Base-by-base conservation (phyloP, 2,329 filamentous ascomycete genomes). In the Zarea fungicola region DNA sequence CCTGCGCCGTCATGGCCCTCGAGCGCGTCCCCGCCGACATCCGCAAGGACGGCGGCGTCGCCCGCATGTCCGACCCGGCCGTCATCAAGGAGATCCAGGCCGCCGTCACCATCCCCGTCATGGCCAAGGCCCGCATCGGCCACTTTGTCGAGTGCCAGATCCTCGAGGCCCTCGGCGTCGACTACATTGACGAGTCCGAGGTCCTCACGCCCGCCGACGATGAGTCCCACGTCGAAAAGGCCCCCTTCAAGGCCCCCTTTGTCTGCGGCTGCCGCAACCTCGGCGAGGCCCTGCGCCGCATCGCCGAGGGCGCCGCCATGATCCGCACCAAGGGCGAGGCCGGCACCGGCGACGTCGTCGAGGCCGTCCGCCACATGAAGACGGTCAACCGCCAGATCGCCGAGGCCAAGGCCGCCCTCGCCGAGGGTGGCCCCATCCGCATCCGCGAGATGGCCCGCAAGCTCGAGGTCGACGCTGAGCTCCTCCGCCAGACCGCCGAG, bases 121-220 rank as follows among this genome's bases (percentile, higher is more conserved):
- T 99, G 93, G 93, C 93, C 55, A 99, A 99, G 75, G 92, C 92
- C 21, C 83, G 93, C 65, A 99, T 97, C 65, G 93, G 93, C 31
- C 93, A 99, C 74, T 91, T 96, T 59, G 92, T 96, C 61, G 93
- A 99, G 76, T 96, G 91, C 75, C 92, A 92, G 84, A 95, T 99
- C 72, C 87, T 99, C 63, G 88, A 97, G 77, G 83, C 89, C 50
- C 84, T 97, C 48, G 91, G 89, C 54, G 87, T 97, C 60, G 93
- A 99, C 76, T 99, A 96, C 76, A 93, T 99, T 60, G 91, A 99
- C 71, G 93, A 99, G 75, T 91, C 85, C 68, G 93, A 99, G 80
- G 93, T 99, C 47, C 81, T 99, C 46, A 99, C 93, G 5, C 92
- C 92, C 1, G 93, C 93, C 56, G 93, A 99, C 67, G 81, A 91